phyloP scores from a whole-genome alignment of 73 alveolate species.

The Tetrahymena malaccensis region DNA sequence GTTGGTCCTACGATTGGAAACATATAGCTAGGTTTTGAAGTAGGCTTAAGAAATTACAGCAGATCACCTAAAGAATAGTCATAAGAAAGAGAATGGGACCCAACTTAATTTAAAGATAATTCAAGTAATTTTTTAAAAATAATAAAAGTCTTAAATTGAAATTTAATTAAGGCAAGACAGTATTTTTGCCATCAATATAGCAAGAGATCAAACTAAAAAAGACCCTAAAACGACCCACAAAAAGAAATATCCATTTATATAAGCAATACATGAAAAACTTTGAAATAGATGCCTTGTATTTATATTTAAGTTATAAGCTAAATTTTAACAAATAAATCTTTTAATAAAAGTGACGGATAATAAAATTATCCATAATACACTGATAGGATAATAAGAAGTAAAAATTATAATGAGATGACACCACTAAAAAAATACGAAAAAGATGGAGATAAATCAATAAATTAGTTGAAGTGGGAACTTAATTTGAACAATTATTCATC shows the following conservation, averaged over 20 bases:
- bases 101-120: background rate
- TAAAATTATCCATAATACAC: background rate
- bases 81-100: background rate
- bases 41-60: background rate
- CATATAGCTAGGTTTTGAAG: background rate
- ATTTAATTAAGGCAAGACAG: background rate
- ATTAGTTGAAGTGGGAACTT: background rate
- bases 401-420: background rate
- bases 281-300: background rate
- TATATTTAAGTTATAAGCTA: background rate
- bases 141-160: background rate
- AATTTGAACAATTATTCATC: background rate
- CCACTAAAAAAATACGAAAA: background rate
- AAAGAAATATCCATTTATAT: background rate
- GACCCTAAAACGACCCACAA: background rate
- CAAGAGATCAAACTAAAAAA: background rate
- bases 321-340: background rate
- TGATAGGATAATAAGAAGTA: background rate
- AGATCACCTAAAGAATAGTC: background rate
- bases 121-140: background rate
- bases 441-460: background rate
- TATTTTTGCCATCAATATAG: background rate
- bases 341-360: background rate
- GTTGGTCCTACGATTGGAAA: background rate
- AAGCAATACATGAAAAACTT: background rate